Evolutionary conservation across 1,284 basidiomycete genomes (phyloP), one percentile per base, ranked within the genome.

Genomic region (Rhodotorula sp.): DNA sequence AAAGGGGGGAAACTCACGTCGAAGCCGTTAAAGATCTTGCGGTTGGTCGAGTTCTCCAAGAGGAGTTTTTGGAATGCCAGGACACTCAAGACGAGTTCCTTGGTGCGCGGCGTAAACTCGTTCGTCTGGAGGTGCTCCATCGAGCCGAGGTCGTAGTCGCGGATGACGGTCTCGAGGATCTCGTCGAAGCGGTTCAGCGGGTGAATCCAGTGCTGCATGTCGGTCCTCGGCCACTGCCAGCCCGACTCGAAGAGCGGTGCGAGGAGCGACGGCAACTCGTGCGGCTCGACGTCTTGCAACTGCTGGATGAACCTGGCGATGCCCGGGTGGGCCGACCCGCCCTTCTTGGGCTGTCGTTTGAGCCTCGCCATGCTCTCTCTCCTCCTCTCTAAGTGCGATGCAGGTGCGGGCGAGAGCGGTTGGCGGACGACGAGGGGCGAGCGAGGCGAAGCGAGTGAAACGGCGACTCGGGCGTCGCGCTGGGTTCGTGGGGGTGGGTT

Each of bases 191-290:
- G 91, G 85, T 99, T 96, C 62, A 99, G 88, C 69, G 95, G 91
- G 79, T 89, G 89, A 79, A 93, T 90, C 97, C 97, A 99, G 69
- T 92, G 90, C 83, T 97, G 93, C 71, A 99, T 87, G 85, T 99
- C 97, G 69, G 94, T 96, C 75, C 97, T 88, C 43, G 95, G 93
- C 90, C 93, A 99, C 82, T 87, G 90, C 97, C 97, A 99, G 0
- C 74, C 76, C 2, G 26, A 46, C 3, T 61, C 20, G 56, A 74
- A 52, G 62, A 74, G 51, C 16, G 73, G 73, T 16, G 56, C 47
- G 56, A 76, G 57, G 26, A 76, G 63, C n/a, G 51, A 21, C 18
- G 75, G 75, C 47, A 74, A 69, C 39, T 74, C 75, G 54, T 75
- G 70, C 39, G 57, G 64, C 5, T 58, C 54, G 15, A 69, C 67